These are phyloP conservation scores for Sarocladiaceae sp. DNA, from an alignment of 2,329 filamentous ascomycete genomes.

Conservation along the genomic window DNA sequence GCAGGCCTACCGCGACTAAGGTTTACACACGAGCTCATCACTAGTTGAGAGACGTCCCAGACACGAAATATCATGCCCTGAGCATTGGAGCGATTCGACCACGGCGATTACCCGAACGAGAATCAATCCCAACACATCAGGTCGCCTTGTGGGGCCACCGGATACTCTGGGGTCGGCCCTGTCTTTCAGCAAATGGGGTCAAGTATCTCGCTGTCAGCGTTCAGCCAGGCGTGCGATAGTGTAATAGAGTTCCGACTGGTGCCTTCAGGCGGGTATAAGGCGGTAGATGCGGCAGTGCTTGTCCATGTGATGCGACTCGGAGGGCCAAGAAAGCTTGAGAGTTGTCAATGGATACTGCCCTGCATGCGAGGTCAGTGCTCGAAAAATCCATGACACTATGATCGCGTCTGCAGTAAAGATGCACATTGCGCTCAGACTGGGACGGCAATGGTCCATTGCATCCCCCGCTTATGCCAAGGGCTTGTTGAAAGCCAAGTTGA, in stretches of 20 bases:
- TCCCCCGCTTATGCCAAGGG: neutral
- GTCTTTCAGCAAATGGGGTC: neutral
- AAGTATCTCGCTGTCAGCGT: neutral
- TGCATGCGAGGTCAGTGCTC: neutral
- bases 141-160: neutral
- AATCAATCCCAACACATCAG: too few species aligned
- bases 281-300: neutral
- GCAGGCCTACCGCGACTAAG: too few species aligned
- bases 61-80: too few species aligned
- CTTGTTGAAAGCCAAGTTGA: neutral
- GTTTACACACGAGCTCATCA: too few species aligned
- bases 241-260: neutral
- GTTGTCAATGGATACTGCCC: neutral
- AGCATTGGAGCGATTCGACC: too few species aligned
- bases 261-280: neutral
- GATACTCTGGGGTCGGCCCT: neutral
- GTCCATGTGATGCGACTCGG: too few species aligned
- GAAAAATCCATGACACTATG: neutral
- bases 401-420: neutral
- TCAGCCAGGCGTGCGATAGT: neutral
- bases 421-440: neutral
- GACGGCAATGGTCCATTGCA: neutral
- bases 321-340: neutral
- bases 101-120: too few species aligned
- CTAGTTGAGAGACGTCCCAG: too few species aligned